Percentiles rank a stretch among this genome's conserved stretches.
phyloP scores from a whole-genome alignment of 768 basidiomycete genomes.

The Tylopilus vinaceipallidus region DNA sequence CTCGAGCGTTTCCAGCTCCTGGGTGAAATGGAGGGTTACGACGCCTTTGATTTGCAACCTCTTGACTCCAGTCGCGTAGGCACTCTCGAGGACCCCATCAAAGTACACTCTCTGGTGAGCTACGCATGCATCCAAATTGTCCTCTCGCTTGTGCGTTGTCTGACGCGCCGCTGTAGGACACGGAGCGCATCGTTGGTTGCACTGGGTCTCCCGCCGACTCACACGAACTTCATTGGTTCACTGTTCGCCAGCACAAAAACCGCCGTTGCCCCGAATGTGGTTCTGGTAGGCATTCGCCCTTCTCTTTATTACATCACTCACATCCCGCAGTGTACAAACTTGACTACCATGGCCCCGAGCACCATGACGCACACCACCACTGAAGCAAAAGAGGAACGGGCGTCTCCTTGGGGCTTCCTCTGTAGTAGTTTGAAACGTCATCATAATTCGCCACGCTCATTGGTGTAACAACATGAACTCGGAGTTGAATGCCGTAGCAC shows the following conservation, averaged over 20 bases:
- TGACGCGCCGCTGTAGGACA: conserved; percentile 48
- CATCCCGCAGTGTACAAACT: conserved; percentile 60
- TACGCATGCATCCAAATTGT: background rate
- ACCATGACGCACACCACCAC: conserved; percentile 49
- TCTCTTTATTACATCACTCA: conserved; percentile 4
- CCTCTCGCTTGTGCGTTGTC: background rate
- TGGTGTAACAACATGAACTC: too few species aligned
- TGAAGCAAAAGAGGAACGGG: conserved; percentile 14
- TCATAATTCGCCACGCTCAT: too few species aligned
- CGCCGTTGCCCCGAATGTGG: conserved; percentile 92
- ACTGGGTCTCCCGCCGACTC: conserved; percentile 94
- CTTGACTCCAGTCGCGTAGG: conserved; percentile 84
- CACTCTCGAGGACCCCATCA: conserved; percentile 82
- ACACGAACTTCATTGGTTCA: conserved; percentile 90
- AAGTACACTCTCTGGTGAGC: conserved; percentile 83
- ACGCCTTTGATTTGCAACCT: conserved; percentile 86
- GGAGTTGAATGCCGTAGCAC: too few species aligned
- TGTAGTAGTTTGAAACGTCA: conserved; percentile 16
- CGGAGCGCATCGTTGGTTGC: conserved; percentile 87
- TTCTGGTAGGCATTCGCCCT: conserved; percentile 57
- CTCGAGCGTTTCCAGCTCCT: conserved; percentile 93
- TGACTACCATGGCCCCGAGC: conserved; percentile 64
- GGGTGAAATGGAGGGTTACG: conserved; percentile 82
- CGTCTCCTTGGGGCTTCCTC: conserved; percentile 10
- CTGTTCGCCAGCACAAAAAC: conserved; percentile 58